These are phyloP conservation scores for Wilcoxina mikolae DNA, from an alignment of 495 filamentous ascomycete genomes.

Conservation along the genomic window DNA sequence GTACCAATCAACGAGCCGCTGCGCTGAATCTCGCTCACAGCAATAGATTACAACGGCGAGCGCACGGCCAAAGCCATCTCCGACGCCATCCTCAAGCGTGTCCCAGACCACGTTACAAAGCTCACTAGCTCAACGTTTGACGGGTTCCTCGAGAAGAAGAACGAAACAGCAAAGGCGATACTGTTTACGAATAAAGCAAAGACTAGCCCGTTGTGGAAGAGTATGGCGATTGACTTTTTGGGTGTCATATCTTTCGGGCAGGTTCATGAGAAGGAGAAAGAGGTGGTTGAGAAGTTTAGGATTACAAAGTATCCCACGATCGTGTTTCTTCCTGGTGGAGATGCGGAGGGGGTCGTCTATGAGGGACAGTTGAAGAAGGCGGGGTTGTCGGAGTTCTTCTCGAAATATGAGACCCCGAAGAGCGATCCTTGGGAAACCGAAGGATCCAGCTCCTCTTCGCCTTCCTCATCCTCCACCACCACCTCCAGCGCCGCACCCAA, in stretches of 20 bases:
- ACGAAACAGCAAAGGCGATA: constrained; percentile 69
- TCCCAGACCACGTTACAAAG: constrained; percentile 79
- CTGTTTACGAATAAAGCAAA: constrained; percentile 91
- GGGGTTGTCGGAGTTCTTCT: constrained; percentile 67
- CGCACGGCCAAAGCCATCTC: constrained; percentile 74
- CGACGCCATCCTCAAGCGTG: constrained; percentile 67
- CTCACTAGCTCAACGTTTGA: constrained; percentile 67
- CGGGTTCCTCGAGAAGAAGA: constrained; percentile 55
- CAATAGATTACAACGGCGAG: constrained; percentile 64
- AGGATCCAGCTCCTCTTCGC: not conserved
- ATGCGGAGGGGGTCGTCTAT: constrained; percentile 53
- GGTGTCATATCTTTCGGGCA: constrained; percentile 69
- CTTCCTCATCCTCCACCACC: not conserved
- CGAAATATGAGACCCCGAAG: constrained; percentile 54
- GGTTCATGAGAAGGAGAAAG: constrained; percentile 66
- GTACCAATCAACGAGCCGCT: constrained; percentile 5
- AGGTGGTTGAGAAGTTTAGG: constrained; percentile 56
- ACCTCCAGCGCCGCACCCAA: constrained; percentile 11
- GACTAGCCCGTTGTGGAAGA: constrained; percentile 64
- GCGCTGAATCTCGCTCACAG: constrained; percentile 1
- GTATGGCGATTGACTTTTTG: constrained; percentile 83
- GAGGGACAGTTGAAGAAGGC: constrained; percentile 78
- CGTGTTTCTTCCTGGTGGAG: constrained; percentile 62
- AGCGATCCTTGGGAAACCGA: constrained; percentile 31
- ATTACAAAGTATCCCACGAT: constrained; percentile 66